Evolutionary conservation across 805 yeast genomes (phyloP).

Genomic region (Metschnikowia borealis): DNA sequence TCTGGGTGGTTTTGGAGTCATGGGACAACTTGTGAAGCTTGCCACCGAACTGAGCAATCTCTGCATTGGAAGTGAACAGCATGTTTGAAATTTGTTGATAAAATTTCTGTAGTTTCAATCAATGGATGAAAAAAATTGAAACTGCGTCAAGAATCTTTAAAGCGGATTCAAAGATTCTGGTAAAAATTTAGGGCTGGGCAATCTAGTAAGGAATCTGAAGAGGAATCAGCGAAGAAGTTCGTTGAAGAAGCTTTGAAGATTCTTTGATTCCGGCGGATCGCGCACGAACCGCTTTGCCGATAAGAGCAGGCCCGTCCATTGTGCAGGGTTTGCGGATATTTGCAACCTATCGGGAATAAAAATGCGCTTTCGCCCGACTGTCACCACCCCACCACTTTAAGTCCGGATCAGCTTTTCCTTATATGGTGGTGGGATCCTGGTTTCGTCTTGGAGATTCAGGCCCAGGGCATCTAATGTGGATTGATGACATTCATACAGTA

Average conservation of each 20-base stretch:
- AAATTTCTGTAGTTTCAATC: not conserved
- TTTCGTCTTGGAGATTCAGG: too few species aligned
- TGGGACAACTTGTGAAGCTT: slow-evolving; percentile 71
- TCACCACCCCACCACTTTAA: too few species aligned
- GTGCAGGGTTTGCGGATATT: slow-evolving; percentile 2
- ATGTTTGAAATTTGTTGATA: slow-evolving; percentile 19
- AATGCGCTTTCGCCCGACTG: not conserved
- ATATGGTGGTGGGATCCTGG: too few species aligned
- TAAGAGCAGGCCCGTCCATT: not conserved
- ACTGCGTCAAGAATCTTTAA: too few species aligned
- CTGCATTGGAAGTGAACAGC: slow-evolving; percentile 50
- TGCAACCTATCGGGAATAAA: not conserved
- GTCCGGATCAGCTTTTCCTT: too few species aligned
- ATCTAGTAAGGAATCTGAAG: too few species aligned
- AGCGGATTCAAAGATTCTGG: too few species aligned
- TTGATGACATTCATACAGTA: too few species aligned
- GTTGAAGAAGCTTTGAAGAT: too few species aligned
- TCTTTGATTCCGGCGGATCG: not conserved
- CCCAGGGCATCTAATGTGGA: too few species aligned
- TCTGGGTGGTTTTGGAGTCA: slow-evolving; percentile 57
- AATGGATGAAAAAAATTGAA: not conserved
- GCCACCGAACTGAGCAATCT: slow-evolving; percentile 69
- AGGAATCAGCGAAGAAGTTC: too few species aligned
- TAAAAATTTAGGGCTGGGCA: too few species aligned
- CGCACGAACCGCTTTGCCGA: not conserved